These are phyloP conservation scores for Auriscalpium orientale DNA, from an alignment of 768 basidiomycete genomes.

Conservation along the genomic window DNA sequence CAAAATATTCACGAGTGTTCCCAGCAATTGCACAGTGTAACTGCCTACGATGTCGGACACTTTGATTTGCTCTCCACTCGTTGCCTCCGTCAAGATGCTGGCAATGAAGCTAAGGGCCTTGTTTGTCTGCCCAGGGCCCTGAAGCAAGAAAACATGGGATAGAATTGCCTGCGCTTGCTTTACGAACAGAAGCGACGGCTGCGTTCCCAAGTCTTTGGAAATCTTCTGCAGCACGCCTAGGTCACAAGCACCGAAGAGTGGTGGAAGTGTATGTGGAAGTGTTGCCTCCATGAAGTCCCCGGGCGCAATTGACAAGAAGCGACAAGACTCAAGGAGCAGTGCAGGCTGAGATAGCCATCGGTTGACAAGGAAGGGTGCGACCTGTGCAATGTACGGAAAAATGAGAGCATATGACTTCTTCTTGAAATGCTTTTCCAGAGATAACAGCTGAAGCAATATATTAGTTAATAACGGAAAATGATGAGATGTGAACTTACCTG, in stretches of 20 bases:
- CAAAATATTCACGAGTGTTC: conserved; percentile 67
- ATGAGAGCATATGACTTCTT: conserved; percentile 61
- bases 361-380: conserved; percentile 58
- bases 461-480: conserved; percentile 8
- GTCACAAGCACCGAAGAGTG: conserved; percentile 58
- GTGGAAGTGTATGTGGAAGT: conserved; percentile 58
- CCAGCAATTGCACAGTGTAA: conserved; percentile 61
- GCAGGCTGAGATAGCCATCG: conserved; percentile 51
- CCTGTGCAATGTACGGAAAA: conserved; percentile 58
- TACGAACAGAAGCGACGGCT: conserved; percentile 43
- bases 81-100: conserved; percentile 44
- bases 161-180: conserved; percentile 55
- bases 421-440: conserved; percentile 47
- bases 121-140: conserved; percentile 45
- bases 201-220: conserved; percentile 40
- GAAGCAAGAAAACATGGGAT: conserved; percentile 57
- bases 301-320: conserved; percentile 52
- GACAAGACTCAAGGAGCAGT: conserved; percentile 57
- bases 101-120: conserved; percentile 57
- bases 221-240: conserved; percentile 52
- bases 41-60: conserved; percentile 53
- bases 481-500: conserved; percentile 39
- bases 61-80: conserved; percentile 27
- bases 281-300: conserved; percentile 59
- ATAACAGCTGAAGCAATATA: conserved; percentile 41